Evolutionary conservation across 1,284 basidiomycete genomes (phyloP).

Genomic region (Dichomitus squalens): DNA sequence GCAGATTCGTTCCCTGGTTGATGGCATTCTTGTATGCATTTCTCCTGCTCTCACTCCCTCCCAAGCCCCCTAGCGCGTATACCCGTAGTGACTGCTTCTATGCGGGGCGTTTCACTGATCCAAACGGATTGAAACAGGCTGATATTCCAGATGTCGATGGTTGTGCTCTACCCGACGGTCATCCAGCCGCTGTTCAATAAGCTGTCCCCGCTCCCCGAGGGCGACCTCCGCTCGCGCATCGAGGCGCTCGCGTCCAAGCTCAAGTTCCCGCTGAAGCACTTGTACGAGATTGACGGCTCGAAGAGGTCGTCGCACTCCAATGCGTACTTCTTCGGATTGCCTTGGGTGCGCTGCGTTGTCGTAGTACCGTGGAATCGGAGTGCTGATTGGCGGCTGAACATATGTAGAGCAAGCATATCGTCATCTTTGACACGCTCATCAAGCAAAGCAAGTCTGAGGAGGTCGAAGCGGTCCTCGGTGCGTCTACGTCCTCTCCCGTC

Average conservation of each 20-base stretch:
- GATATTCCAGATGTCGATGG: slow-evolving; percentile 82
- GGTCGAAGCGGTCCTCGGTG: slow-evolving; percentile 83
- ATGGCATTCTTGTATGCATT: slow-evolving; percentile 78
- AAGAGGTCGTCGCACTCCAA: slow-evolving; percentile 95
- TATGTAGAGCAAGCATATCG: slow-evolving; percentile 85
- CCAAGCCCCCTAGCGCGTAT: not conserved
- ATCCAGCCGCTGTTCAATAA: slow-evolving; percentile 98
- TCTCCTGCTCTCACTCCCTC: not conserved
- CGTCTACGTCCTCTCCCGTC: slow-evolving; percentile 1
- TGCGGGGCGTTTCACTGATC: no score
- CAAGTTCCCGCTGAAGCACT: slow-evolving; percentile 90
- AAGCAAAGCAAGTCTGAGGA: slow-evolving; percentile 87
- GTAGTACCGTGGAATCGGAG: not conserved
- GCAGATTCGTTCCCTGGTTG: slow-evolving; percentile 85
- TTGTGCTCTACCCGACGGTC: slow-evolving; percentile 85
- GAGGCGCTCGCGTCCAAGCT: slow-evolving; percentile 79
- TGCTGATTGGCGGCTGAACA: not conserved
- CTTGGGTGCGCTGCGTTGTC: slow-evolving; percentile 63
- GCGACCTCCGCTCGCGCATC: slow-evolving; percentile 75
- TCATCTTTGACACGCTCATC: slow-evolving; percentile 96
- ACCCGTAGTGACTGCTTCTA: no score
- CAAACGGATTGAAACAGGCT: slow-evolving; percentile 56
- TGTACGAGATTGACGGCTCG: slow-evolving; percentile 97
- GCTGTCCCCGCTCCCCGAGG: slow-evolving; percentile 80
- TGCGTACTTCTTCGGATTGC: slow-evolving; percentile 93